Conservation (phyloP, 495 filamentous ascomycete species). For the Chaetomium cochliodes region DNA sequence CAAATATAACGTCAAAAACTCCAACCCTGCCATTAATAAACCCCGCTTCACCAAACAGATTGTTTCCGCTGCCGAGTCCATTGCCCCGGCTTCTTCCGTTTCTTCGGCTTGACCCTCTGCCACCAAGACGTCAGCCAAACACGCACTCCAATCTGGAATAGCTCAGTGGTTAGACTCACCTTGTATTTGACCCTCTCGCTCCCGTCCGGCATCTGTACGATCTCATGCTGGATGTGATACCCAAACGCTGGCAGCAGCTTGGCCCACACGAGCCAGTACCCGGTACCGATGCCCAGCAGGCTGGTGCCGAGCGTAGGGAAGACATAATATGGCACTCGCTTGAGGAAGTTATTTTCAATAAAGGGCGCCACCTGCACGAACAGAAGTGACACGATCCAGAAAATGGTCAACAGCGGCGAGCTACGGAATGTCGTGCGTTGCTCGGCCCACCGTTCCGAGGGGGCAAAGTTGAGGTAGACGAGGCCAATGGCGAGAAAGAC, state of each 20-base stretch:
- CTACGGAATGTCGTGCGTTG: constrained; percentile 42
- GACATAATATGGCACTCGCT: constrained; percentile 41
- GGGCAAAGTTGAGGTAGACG: constrained; percentile 42
- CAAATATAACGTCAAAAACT: neutral
- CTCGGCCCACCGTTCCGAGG: constrained; percentile 38
- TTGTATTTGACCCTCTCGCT: constrained; percentile 43
- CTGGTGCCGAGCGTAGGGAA: constrained; percentile 48
- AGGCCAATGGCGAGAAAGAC: constrained; percentile 56
- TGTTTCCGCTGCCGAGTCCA: constrained; percentile 22
- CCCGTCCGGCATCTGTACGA: constrained; percentile 42
- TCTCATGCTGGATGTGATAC: constrained; percentile 42
- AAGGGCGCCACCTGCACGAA: constrained; percentile 47
- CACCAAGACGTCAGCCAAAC: constrained; percentile 1
- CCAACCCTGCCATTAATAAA: neutral
- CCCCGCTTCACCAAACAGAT: constrained; percentile 28
- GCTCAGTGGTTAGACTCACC: constrained; percentile 22
- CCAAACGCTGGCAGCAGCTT: constrained; percentile 44
- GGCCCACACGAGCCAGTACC: constrained; percentile 50
- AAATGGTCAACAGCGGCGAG: constrained; percentile 43
- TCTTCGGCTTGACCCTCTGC: constrained; percentile 36
- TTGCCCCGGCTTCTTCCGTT: constrained; percentile 24
- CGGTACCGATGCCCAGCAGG: constrained; percentile 42
- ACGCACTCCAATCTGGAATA: neutral
- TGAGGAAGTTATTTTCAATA: constrained; percentile 40
- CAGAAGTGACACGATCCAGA: constrained; percentile 47